Evolutionary conservation across 2,329 filamentous ascomycete genomes (phyloP).

Genomic region (Knufia fluminis): DNA sequence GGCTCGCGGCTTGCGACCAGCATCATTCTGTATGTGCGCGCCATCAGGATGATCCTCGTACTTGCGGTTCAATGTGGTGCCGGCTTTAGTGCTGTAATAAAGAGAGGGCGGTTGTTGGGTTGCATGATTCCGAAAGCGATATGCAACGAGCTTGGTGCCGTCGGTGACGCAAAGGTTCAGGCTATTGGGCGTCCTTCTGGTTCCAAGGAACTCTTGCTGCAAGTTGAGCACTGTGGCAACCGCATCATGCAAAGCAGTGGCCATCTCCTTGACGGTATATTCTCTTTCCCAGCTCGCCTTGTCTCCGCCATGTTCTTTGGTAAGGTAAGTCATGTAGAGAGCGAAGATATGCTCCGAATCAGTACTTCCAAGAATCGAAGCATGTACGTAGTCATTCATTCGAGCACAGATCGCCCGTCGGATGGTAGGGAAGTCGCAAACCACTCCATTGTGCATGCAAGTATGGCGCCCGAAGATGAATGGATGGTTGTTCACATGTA

Average conservation of each 20-base stretch:
- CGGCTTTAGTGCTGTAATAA: slow-evolving; percentile 43
- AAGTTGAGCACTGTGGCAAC: slow-evolving; percentile 37
- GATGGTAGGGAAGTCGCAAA: slow-evolving; percentile 39
- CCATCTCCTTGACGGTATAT: slow-evolving; percentile 37
- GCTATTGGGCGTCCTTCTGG: slow-evolving; percentile 32
- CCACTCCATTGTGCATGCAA: slow-evolving; percentile 49
- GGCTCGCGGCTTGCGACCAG: slow-evolving; percentile 25
- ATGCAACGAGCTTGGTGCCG: slow-evolving; percentile 40
- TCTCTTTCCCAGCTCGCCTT: slow-evolving; percentile 34
- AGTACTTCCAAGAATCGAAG: slow-evolving; percentile 41
- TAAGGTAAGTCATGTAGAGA: slow-evolving; percentile 27
- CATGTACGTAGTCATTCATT: slow-evolving; percentile 40
- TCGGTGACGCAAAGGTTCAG: slow-evolving; percentile 47
- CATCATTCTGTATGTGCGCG: slow-evolving; percentile 27
- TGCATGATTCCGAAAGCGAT: slow-evolving; percentile 44
- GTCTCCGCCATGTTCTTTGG: slow-evolving; percentile 12
- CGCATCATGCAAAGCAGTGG: slow-evolving; percentile 33
- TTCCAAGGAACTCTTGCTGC: slow-evolving; percentile 35
- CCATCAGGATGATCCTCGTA: slow-evolving; percentile 39
- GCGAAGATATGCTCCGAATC: slow-evolving; percentile 47
- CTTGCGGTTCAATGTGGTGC: slow-evolving; percentile 44
- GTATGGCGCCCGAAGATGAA: slow-evolving; percentile 46
- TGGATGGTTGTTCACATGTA: slow-evolving; percentile 45
- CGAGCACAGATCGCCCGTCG: slow-evolving; percentile 38
- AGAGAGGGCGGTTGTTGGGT: slow-evolving; percentile 44